phyloP scores from a whole-genome alignment of 163 green algal genomes.

The Volvox carteri region DNA sequence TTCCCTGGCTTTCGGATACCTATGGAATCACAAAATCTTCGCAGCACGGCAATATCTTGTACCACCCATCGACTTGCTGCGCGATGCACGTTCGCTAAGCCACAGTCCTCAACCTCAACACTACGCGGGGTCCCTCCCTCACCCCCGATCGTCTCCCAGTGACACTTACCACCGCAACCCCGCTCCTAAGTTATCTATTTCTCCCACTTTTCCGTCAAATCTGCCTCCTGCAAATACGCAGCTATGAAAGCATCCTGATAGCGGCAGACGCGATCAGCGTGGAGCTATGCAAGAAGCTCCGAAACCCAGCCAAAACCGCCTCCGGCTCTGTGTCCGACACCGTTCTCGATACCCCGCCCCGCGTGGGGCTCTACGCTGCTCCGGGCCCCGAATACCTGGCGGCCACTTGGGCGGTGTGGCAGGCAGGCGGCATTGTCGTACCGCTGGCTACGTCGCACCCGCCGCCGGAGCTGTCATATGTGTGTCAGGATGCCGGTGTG shows the following conservation, averaged over 20 bases:
- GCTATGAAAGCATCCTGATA: constrained; percentile 33
- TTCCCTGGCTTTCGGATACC: too few relatives aligned
- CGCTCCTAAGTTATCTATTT: too few relatives aligned
- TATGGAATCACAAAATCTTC: too few relatives aligned
- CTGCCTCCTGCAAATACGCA: too few relatives aligned
- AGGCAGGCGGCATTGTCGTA: constrained; percentile 85
- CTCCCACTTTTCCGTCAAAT: too few relatives aligned
- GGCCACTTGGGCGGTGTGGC: constrained; percentile 87
- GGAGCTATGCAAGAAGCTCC: constrained; percentile 23
- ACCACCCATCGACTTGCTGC: too few relatives aligned
- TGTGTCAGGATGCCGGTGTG: constrained; percentile 79
- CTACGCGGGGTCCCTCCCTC: too few relatives aligned
- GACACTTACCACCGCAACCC: too few relatives aligned
- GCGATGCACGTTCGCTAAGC: too few relatives aligned
- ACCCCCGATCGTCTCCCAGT: too few relatives aligned
- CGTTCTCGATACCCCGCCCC: constrained; percentile 27
- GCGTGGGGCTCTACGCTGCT: constrained; percentile 68
- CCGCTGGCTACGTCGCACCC: constrained; percentile 90
- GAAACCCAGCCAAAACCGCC: neutral
- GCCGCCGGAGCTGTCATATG: constrained; percentile 85
- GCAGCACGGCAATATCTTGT: too few relatives aligned
- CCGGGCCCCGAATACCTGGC: constrained; percentile 72
- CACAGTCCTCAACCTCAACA: too few relatives aligned
- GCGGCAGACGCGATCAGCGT: constrained; percentile 17
- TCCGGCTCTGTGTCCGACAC: neutral